Evolutionary conservation across 2,329 filamentous ascomycete genomes (phyloP).

Genomic region (Eutypella sp.): DNA sequence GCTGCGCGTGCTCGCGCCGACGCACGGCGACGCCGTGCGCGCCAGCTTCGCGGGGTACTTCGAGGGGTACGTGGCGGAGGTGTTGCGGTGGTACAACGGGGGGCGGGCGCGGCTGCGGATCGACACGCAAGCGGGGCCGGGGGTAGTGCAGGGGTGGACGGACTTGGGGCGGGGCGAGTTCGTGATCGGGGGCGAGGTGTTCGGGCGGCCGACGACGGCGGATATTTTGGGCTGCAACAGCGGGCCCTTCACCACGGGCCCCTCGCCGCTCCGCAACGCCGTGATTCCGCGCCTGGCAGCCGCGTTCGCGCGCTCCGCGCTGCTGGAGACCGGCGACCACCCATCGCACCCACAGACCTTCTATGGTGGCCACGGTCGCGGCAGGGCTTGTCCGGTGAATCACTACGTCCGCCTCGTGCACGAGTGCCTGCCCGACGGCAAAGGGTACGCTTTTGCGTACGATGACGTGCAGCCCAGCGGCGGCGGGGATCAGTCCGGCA

Average conservation of each 20-base stretch:
- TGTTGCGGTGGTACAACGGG: conserved; percentile 30
- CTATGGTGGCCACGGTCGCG: conserved; percentile 19
- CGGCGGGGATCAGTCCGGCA: conserved; percentile 50
- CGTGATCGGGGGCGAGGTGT: conserved; percentile 36
- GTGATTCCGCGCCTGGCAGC: conserved; percentile 44
- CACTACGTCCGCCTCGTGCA: conserved; percentile 56
- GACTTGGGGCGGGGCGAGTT: conserved; percentile 31
- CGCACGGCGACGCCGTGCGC: conserved; percentile 36
- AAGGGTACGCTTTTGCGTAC: conserved; percentile 57
- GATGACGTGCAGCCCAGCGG: conserved; percentile 52
- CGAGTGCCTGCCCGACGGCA: conserved; percentile 45
- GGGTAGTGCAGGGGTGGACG: conserved; percentile 48
- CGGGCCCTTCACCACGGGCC: conserved; percentile 50
- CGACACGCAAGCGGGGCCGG: conserved; percentile 59
- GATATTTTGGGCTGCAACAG: conserved; percentile 66
- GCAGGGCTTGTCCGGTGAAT: conserved; percentile 39
- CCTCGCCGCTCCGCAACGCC: conserved; percentile 33
- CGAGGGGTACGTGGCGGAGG: conserved; percentile 36
- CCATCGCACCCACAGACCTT: conserved; percentile 31
- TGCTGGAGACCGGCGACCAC: conserved; percentile 40
- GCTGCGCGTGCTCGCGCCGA: conserved; percentile 40
- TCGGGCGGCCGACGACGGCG: conserved; percentile 50
- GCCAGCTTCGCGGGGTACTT: conserved; percentile 41
- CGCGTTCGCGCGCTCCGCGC: conserved; percentile 51
- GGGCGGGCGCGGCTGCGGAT: conserved; percentile 39